These are phyloP conservation scores for Cairneyella variabilis DNA, from an alignment of 495 filamentous ascomycete species.

Conservation along the genomic window DNA sequence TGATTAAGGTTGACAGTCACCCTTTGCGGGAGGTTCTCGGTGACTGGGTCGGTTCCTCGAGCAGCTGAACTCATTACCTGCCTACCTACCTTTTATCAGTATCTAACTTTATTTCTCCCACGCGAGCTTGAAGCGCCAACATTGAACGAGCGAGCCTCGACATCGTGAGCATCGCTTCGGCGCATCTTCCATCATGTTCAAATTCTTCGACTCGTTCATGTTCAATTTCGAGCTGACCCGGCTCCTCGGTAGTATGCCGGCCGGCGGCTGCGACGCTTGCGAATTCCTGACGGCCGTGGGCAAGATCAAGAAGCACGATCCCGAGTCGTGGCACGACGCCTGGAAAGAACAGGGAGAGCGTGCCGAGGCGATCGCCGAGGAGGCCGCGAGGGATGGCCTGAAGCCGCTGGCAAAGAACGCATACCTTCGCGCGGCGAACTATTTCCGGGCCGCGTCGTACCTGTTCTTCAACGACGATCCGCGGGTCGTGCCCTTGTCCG, in stretches of 20 bases:
- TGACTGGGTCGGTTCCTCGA: not conserved
- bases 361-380: conserved; percentile 32
- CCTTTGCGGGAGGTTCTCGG: too few species aligned
- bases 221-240: conserved; percentile 46
- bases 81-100: not conserved
- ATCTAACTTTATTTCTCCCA: not conserved
- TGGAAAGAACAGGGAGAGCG: conserved; percentile 28
- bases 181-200: conserved; percentile 20
- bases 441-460: conserved; percentile 35
- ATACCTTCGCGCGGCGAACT: conserved; percentile 39
- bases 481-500: conserved; percentile 15
- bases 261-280: conserved; percentile 36
- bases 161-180: not conserved
- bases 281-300: conserved; percentile 38
- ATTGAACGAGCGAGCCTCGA: not conserved
- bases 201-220: conserved; percentile 32
- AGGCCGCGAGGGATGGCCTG: conserved; percentile 26
- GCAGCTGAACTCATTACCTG: not conserved
- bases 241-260: conserved; percentile 34
- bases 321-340: conserved; percentile 36
- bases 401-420: conserved; percentile 26
- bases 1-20: too few species aligned
- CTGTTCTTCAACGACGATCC: conserved; percentile 23
- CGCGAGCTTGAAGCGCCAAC: not conserved
- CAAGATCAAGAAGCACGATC: conserved; percentile 36